phyloP scores from a whole-genome alignment of 306 rosid genomes.

The Phaseolus lunatus region DNA sequence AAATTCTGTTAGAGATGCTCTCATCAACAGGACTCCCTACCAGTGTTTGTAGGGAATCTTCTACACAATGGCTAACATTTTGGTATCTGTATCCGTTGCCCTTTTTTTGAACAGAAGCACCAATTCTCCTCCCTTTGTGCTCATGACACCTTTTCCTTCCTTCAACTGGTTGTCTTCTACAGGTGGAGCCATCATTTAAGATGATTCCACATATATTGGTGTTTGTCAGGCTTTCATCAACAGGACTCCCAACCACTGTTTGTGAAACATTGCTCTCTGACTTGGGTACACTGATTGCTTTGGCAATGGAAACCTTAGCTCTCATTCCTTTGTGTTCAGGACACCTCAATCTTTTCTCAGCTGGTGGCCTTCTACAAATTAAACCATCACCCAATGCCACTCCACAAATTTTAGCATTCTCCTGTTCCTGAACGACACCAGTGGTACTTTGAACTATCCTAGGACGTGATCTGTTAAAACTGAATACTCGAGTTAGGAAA shows the following conservation, averaged over 20 bases:
- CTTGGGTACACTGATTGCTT: constrained; percentile 33
- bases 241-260: constrained; percentile 30
- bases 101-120: constrained; percentile 24
- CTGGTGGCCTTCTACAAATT: constrained; percentile 70
- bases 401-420: constrained; percentile 63
- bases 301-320: constrained; percentile 36
- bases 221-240: constrained; percentile 38
- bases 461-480: constrained; percentile 69
- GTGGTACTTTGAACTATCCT: constrained; percentile 51
- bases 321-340: constrained; percentile 82
- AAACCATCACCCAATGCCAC: constrained; percentile 59
- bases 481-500: constrained; percentile 65
- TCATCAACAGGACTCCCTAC: constrained; percentile 42
- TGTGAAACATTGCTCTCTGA: constrained; percentile 38
- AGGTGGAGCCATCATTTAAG: constrained; percentile 67
- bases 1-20: constrained; percentile 42
- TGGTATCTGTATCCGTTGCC: constrained; percentile 36
- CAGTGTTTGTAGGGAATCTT: constrained; percentile 35
- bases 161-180: constrained; percentile 56
- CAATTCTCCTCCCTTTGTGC: constrained; percentile 76
- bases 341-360: constrained; percentile 77
- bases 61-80: constrained; percentile 30
- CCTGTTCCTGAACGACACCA: constrained; percentile 44
- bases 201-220: constrained; percentile 67
- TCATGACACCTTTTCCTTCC: constrained; percentile 78